A percentile compares a stretch with the other conserved stretches of the same genome.
Evolutionary conservation across 228 moss, liverwort and hornwort genomes (phyloP).

Genomic region (Sphagnum magellanicum): DNA sequence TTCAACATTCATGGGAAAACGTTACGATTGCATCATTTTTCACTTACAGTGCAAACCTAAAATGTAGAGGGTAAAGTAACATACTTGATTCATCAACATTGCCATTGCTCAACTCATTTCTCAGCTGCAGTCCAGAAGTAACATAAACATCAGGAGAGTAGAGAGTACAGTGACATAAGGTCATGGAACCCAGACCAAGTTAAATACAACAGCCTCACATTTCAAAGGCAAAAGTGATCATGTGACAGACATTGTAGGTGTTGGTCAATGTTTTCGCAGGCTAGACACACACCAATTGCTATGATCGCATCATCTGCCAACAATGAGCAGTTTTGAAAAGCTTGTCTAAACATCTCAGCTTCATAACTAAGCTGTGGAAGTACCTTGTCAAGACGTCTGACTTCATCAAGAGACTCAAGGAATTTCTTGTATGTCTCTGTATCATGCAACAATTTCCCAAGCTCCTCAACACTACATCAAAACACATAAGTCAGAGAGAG

Average conservation of each 20-base stretch:
- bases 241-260: neutral
- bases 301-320: neutral
- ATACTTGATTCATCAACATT: constrained; percentile 78
- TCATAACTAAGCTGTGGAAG: neutral
- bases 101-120: constrained; percentile 66
- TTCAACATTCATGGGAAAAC: neutral
- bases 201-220: constrained; percentile 1
- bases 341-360: neutral
- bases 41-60: neutral
- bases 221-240: neutral
- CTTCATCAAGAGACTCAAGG: constrained; percentile 82
- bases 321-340: neutral
- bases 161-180: too few relatives aligned
- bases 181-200: too few relatives aligned
- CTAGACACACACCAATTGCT: neutral
- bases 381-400: constrained; percentile 76
- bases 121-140: constrained; percentile 39
- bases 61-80: neutral
- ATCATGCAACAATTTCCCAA: constrained; percentile 58
- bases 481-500: too few relatives aligned
- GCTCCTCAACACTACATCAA: constrained; percentile 73
- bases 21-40: neutral
- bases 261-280: neutral
- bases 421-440: constrained; percentile 71
- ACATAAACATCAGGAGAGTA: neutral